These are phyloP conservation scores for Exutisphaerella laricina DNA, from an alignment of 2,329 filamentous ascomycete genomes.

Conservation along the genomic window DNA sequence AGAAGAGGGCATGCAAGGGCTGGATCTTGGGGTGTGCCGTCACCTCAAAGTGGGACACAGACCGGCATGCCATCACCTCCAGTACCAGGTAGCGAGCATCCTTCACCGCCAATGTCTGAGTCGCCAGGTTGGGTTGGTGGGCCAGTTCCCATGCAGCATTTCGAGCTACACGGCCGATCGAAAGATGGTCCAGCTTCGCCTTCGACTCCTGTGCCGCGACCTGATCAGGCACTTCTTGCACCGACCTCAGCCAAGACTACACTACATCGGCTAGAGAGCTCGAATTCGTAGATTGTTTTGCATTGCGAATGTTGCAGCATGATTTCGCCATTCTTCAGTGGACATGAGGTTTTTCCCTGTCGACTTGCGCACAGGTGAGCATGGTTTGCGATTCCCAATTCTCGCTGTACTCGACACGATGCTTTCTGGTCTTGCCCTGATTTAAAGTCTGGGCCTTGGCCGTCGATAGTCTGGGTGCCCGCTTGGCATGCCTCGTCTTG, in stretches of 20 bases:
- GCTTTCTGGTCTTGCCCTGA: no score
- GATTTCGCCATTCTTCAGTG: no score
- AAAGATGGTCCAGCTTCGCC: constrained; percentile 4
- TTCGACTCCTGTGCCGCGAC: not conserved
- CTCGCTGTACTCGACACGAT: no score
- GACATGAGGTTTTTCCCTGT: no score
- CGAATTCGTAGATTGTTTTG: not conserved
- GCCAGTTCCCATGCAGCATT: not conserved
- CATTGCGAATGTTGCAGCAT: no score
- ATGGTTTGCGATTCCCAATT: no score
- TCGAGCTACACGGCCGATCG: constrained; percentile 6
- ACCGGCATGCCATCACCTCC: not conserved
- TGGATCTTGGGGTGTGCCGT: not conserved
- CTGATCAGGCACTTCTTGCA: not conserved
- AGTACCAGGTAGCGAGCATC: not conserved
- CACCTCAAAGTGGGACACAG: not conserved
- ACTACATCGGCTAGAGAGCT: not conserved
- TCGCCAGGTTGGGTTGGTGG: not conserved
- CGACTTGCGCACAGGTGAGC: no score
- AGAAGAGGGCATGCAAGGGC: constrained; percentile 1
- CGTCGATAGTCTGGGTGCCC: no score
- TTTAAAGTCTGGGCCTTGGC: no score
- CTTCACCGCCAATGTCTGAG: not conserved
- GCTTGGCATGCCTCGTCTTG: no score
- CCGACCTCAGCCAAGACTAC: not conserved